Percentiles rank a stretch among this genome's conserved stretches.
Evolutionary conservation across 2,329 filamentous ascomycete species (phyloP).

Genomic region (Seiridium cupressi): DNA sequence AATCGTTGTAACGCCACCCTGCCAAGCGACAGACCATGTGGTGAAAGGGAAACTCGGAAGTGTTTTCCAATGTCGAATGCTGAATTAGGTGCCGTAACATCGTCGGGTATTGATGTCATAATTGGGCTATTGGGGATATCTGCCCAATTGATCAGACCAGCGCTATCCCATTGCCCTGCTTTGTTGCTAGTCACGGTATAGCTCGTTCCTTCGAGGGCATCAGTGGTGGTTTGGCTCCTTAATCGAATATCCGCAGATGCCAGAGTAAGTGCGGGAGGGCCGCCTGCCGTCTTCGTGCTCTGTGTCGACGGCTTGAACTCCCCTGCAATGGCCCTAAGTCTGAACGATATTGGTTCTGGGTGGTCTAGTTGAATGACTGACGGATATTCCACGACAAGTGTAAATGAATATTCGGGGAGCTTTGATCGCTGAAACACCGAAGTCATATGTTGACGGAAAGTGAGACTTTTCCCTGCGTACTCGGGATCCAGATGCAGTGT

Average conservation of each 20-base stretch:
- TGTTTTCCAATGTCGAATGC: slow-evolving; percentile 3
- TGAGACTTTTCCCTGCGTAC: slow-evolving; percentile 19
- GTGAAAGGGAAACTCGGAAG: neutral
- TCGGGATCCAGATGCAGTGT: slow-evolving; percentile 29
- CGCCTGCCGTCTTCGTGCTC: slow-evolving; percentile 15
- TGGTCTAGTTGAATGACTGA: slow-evolving; percentile 27
- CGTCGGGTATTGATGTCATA: neutral
- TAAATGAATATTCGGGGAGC: slow-evolving; percentile 28
- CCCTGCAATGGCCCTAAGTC: slow-evolving; percentile 14
- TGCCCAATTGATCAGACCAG: neutral
- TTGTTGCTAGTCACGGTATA: neutral
- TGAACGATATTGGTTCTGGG: slow-evolving; percentile 18
- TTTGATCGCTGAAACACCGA: slow-evolving; percentile 30
- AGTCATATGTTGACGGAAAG: slow-evolving; percentile 30
- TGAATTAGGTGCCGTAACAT: neutral
- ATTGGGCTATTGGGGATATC: neutral
- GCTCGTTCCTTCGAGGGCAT: neutral
- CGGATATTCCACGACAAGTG: slow-evolving; percentile 24
- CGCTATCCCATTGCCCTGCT: slow-evolving; percentile 3
- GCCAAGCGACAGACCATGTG: neutral
- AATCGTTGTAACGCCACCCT: neutral
- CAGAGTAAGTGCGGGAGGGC: slow-evolving; percentile 14
- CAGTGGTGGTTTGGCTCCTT: neutral
- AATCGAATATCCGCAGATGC: slow-evolving; percentile 12
- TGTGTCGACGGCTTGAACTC: neutral